Evolutionary conservation across 352 stramenopile species (phyloP).

Genomic region (Pythium aquatile): DNA sequence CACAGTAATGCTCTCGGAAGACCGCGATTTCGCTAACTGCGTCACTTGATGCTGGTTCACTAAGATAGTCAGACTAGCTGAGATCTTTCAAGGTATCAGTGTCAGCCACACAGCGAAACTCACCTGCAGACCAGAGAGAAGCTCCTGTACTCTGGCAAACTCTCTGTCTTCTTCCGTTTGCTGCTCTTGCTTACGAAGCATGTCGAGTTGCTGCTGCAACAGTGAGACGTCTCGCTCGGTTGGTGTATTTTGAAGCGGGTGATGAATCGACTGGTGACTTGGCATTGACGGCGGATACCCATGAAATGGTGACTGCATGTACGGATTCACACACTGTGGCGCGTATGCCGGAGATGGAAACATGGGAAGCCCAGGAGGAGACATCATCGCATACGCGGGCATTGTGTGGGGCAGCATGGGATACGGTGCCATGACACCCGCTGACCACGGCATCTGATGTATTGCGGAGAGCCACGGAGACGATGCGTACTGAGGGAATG

Average conservation of each 20-base stretch:
- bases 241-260: neutral
- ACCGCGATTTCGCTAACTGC: slow-evolving; percentile 6
- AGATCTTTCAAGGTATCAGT: neutral
- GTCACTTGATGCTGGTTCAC: slow-evolving; percentile 26
- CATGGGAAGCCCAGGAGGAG: slow-evolving; percentile 2
- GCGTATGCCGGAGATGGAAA: neutral
- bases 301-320: neutral
- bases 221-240: neutral
- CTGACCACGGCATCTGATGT: neutral
- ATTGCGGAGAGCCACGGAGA: neutral
- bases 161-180: slow-evolving; percentile 27
- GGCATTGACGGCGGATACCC: neutral
- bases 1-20: neutral
- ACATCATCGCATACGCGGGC: slow-evolving; percentile 8
- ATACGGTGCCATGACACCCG: neutral
- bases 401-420: neutral
- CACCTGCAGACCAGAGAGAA: slow-evolving; percentile 21
- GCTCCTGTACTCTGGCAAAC: slow-evolving; percentile 45
- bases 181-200: slow-evolving; percentile 1
- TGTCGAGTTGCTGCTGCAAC: slow-evolving; percentile 13
- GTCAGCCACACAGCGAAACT: neutral
- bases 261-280: neutral
- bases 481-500: neutral
- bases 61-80: slow-evolving; percentile 18
- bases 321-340: neutral